Base-by-base conservation (phyloP, 805 yeast species). In the Saturnispora sekii region DNA sequence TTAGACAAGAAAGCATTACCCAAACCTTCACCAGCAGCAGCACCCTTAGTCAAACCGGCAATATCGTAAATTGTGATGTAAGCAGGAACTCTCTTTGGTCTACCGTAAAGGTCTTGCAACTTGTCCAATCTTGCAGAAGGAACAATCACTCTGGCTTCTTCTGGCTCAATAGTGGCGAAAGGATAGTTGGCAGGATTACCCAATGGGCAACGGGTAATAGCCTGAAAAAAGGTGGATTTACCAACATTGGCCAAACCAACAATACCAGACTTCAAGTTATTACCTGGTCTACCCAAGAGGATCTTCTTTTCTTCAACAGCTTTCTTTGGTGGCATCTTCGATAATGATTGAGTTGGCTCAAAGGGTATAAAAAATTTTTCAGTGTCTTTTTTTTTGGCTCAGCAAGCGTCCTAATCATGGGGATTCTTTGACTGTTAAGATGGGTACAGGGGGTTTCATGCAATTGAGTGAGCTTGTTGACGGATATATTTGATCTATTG, bases 171-270 rank as follows among this genome's bases (percentile, higher is more conserved):
- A 46, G 98, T 90, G 36, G 98, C 98, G 63, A 87, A 90, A 21
- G 98, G 98, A 65, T 89, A 90, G 66, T 90, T 90, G 48, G 97
- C 98, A 46, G 98, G 97, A 70, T 76, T 88, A 51, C 98, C 97
- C 54, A 93, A 70, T 40, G 89, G 87, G 55, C 89, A 86, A 67
- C 81, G 79, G 46, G 97, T 90, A 60, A 93, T 84, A 46, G 96
- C 96, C 68, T 93, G 97, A 78, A 90, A 90, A 66, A 90, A 88
- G 7, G 97, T 90, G 11, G 96, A 87, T 67, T 93, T 93, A 58
- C 98, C 98, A 53, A 90, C 95, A 48, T 75, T 83, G 59, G 96
- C 96, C 50, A 90, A 74, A 49, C 98, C 98, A 48, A 90, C 98
- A 53, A 90, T 88, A 59, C 98, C 98, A 51, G 83, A 64, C 48